Evolutionary conservation across 129 eudicot genomes (phyloP), one percentile per base, ranked within the genome.

Genomic region (Artemisia annua): DNA sequence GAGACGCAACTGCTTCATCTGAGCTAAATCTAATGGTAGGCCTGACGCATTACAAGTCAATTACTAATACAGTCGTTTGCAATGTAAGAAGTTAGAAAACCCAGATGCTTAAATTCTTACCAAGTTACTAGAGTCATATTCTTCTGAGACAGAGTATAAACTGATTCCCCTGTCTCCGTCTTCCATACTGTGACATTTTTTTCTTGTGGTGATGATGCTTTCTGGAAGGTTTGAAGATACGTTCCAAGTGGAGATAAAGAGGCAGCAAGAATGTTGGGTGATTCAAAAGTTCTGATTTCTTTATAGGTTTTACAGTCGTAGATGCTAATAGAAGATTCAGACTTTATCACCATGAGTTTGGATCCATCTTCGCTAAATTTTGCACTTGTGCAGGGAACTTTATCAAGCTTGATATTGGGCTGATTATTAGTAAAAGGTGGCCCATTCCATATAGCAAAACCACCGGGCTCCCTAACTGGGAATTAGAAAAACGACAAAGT

Each of bases 281-380:
- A 77, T 68, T 84, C 71, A 48, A 90, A 83, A 26, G 85, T 67
- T 57, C 74, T 88, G 6, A 86, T 72, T 79, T 88, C 94, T 63
- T 75, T 76, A 67, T 73, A 83, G 64, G 84, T 88, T 67, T 82
- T 90, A 79, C 87, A 67, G 67, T 94, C 96, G 67, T 79, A 94
- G 59, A 94, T 80, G 67, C 85, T 79, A 50, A 94, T 73, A 3
- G 62, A 30, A 62, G 88, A 84, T 58, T 86, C 96, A 0, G 97
- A 77, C 63, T 84, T 87, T 16, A 81, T 78, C 76, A 88, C 85
- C 97, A 90, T 84, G 16, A 94, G 86, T 73, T 56, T 88, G n/a
- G 87, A 83, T 49, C 99, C 99, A 88, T 94, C 89, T 12, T 90
- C 99, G 70, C 96, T 86, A 68, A 88, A 94, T 64, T 81, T 86